A percentile compares a stretch with the other conserved stretches of the same genome.
phyloP scores from a whole-genome alignment of 73 alveolate species.

The Tetrahymena elliotti region DNA sequence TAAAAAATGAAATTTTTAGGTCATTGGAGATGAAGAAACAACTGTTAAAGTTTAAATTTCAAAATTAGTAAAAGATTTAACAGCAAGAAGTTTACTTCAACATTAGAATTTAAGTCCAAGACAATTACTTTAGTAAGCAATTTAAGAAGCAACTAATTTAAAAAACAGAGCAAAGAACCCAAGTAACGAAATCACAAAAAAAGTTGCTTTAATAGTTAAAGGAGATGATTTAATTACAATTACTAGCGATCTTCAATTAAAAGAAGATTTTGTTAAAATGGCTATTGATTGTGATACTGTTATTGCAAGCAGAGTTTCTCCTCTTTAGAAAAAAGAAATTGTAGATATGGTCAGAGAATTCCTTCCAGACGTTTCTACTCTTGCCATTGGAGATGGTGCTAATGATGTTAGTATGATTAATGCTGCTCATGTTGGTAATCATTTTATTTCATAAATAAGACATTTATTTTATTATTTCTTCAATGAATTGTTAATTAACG shows the following conservation, averaged over 20 bases:
- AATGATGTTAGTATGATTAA: conserved; percentile 82
- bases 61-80: background rate
- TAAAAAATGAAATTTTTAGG: conserved; percentile 33
- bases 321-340: conserved; percentile 88
- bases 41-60: background rate
- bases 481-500: background rate
- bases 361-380: conserved; percentile 59
- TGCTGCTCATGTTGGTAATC: conserved; percentile 76
- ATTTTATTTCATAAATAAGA: background rate
- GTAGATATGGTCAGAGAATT: conserved; percentile 64
- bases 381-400: conserved; percentile 81
- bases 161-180: background rate
- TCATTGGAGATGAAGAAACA: conserved; percentile 9
- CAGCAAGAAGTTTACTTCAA: background rate
- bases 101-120: background rate
- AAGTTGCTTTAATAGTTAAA: conserved; percentile 62
- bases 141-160: background rate
- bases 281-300: conserved; percentile 67
- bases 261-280: conserved; percentile 49
- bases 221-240: conserved; percentile 77
- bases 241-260: conserved; percentile 31
- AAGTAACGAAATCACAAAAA: background rate
- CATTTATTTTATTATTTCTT: background rate
- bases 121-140: background rate
- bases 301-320: conserved; percentile 90